These are phyloP conservation scores for Suillus hirtellus DNA, from an alignment of 768 basidiomycete species.

Conservation along the genomic window DNA sequence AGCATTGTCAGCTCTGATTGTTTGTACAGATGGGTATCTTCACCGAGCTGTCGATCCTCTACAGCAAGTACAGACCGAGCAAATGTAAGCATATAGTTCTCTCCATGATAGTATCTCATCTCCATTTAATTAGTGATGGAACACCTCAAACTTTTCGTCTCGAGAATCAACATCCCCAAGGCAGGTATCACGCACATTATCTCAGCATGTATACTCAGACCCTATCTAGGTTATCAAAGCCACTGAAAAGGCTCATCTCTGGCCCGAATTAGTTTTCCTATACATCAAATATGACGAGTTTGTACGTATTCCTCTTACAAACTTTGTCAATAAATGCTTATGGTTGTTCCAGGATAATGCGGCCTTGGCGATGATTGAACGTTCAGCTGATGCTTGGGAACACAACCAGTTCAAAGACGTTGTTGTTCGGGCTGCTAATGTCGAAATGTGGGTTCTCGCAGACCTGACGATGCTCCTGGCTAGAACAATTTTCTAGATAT, in stretches of 20 bases:
- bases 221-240: constrained; percentile 79
- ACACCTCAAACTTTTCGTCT: constrained; percentile 93
- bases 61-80: constrained; percentile 94
- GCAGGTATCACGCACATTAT: constrained; percentile 27
- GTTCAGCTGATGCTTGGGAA: constrained; percentile 98
- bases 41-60: constrained; percentile 87
- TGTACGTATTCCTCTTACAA: constrained; percentile 42
- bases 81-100: constrained; percentile 58
- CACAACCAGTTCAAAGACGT: constrained; percentile 99
- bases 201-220: neutral
- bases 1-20: constrained; percentile 17
- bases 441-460: constrained; percentile 75
- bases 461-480: neutral
- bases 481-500: constrained; percentile 53
- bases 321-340: constrained; percentile 4
- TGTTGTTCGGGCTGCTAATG: constrained; percentile 92
- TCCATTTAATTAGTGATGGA: constrained; percentile 77
- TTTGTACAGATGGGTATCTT: constrained; percentile 86
- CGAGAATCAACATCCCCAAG: constrained; percentile 98
- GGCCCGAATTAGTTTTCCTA: constrained; percentile 97
- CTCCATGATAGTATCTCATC: constrained; percentile 14
- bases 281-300: constrained; percentile 99
- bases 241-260: constrained; percentile 93
- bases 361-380: constrained; percentile 97
- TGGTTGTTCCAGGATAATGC: constrained; percentile 76